Evolutionary conservation across 1,284 basidiomycete genomes (phyloP).

Genomic region (Tranzscheliella williamsii): DNA sequence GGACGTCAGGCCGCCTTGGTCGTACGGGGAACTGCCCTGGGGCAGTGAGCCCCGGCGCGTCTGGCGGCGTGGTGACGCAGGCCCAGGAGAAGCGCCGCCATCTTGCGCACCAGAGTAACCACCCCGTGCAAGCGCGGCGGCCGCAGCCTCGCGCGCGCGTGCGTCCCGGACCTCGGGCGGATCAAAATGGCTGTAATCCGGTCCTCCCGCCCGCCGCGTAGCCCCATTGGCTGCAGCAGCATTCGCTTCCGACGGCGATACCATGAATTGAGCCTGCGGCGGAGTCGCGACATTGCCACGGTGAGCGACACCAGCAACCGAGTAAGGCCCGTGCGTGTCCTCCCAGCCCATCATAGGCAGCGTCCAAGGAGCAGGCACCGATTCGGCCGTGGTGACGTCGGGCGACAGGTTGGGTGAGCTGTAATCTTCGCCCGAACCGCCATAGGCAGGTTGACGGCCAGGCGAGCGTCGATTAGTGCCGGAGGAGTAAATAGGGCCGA

Average conservation of each 20-base stretch:
- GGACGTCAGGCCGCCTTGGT: constrained; percentile 5
- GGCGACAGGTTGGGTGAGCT: constrained; percentile 21
- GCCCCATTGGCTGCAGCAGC: constrained; percentile 8
- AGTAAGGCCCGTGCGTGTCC: constrained; percentile 24
- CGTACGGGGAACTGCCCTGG: constrained; percentile 16
- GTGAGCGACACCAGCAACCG: constrained; percentile 26
- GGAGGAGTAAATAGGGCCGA: constrained; percentile 17
- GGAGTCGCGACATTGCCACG: constrained; percentile 1
- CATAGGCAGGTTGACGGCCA: constrained; percentile 17
- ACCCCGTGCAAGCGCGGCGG: constrained; percentile 12
- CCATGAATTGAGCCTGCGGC: constrained; percentile 33
- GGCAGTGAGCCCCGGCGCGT: constrained; percentile 8
- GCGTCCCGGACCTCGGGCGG: constrained; percentile 49
- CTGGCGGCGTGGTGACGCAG: constrained; percentile 21
- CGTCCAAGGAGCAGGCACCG: constrained; percentile 24
- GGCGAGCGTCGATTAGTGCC: constrained; percentile 22
- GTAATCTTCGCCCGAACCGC: constrained; percentile 13
- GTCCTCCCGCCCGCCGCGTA: constrained; percentile 16
- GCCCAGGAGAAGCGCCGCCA: constrained; percentile 4
- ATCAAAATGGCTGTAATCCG: constrained; percentile 51
- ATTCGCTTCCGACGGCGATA: constrained; percentile 27
- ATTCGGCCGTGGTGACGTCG: constrained; percentile 8
- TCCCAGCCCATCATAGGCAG: constrained; percentile 35
- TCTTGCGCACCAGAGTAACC: constrained; percentile 12
- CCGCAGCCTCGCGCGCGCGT: constrained; percentile 44